Base-by-base conservation (phyloP, 2,329 filamentous ascomycete genomes). In the Rhexocercosporidium sp. region DNA sequence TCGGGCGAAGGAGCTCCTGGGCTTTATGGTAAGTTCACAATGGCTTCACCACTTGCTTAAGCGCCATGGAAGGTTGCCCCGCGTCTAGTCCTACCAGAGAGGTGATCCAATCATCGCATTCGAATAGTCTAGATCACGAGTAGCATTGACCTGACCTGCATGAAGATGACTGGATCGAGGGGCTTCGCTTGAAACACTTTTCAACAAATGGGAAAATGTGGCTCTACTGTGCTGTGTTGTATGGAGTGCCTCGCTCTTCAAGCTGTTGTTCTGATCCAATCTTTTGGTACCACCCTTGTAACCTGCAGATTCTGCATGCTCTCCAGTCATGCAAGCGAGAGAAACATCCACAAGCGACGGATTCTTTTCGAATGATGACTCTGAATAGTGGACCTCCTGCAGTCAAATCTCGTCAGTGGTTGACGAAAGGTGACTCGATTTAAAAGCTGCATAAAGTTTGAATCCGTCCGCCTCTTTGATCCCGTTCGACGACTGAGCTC, bases 11-110 rank as follows among this genome's bases (percentile, higher is more conserved):
- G 34, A 41, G 9, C 9, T 60, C 11, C 53, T 60, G 16, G 59
- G 25, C 44, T 59, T 44, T 34, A n/a, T n/a, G n/a, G n/a, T n/a
- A 56, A 66, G 49, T 51, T 61, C 27, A 62, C 25, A 46, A 61
- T 61, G 65, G 60, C 56, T n/a, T n/a, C n/a, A n/a, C n/a, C n/a
- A 60, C 59, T 46, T 46, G 41, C 46, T 31, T 66, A 66, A 64
- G 65, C 65, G 65, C 65, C 60, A 27, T 60, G 65, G 57, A 47
- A 51, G 16, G 46, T 37, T 46, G 65, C 56, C 49, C 60, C 51
- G 49, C 49, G 39, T 46, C 25, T n/a, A 46, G 39, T 60, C 34
- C 27, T 29, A 7, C 60, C 29, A 29, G 22, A 46, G 60, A 22
- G n/a, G 1, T 31, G 49, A 34, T 46, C 62, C 37, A 64, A 64